Evolutionary conservation across 2,329 filamentous ascomycete species (phyloP), one percentile per base, ranked within the genome.

Genomic region (Myriosclerotinia curreyana): DNA sequence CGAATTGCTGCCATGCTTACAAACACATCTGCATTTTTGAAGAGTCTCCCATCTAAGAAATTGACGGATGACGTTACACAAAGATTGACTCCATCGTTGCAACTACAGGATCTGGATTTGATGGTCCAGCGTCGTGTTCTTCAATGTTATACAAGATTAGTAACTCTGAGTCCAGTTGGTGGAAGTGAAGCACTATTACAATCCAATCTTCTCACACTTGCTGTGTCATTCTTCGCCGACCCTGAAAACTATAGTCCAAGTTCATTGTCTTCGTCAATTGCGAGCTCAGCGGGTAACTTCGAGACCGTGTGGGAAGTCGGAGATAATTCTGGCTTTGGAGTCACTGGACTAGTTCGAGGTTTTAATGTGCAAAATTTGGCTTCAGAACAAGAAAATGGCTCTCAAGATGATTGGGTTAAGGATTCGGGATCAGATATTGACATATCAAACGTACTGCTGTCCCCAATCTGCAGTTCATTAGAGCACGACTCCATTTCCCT

Each of bases 271-370:
- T 90, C 91, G 17, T 92, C 93, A 0, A 97, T 99, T 72, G 94
- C 94, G 22, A 95, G 89, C 69, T 91, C 93, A 20, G 91, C 92
- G 1, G 92, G 91, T 7, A 90, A 87, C 3, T 97, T 98, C 72
- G 95, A 99, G 71, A 93, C 87, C 0, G 86, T 99, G 48, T 99
- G 95, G 95, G 94, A 98, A 67, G 85, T 96, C 8, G 90, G 88
- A 11, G 95, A 99, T 75, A 98, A 98, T 73, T 93, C 88, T 71
- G 94, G 93, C 0, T 98, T 96, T 75, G 95, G 96, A 3, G 88
- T 99, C 20, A 96, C 91, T 12, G 91, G 93, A 1, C 79, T 98
- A 28, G 87, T 96, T 1, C 83, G 85, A 28, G 91, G 92, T 0
- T 92, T 95, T 73, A 84, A 88, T 61, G 81, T 92, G 22, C 86